Evolutionary conservation across 164 flowering plant species (phyloP), one percentile per base, ranked within the genome.

Genomic region (Tetracentron sinense): DNA sequence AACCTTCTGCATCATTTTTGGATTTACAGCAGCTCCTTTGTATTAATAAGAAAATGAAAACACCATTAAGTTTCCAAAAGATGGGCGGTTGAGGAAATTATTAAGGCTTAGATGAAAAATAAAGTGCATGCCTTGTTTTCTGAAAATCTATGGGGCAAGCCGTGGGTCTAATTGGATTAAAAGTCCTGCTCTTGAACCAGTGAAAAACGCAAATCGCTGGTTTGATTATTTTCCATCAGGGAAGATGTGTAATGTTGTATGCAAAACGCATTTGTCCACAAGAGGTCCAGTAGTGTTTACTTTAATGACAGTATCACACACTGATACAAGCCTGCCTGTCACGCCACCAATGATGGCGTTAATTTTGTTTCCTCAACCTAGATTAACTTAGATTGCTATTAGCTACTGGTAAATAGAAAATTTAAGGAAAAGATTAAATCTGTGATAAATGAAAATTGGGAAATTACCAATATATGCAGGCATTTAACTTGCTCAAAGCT

Each of bases 221-320:
- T 42, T 92, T 38, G 96, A 86, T 74, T 81, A 95, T 73, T 95
- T 95, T 26, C 97, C 99, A 82, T 88, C 97, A 56, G 91, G 87
- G 74, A 95, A 95, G 21, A 64, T 58, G 44, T 91, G 81, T 53
- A 31, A 87, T 83, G 31, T 53, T 64, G 50, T 97, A 95, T 29
- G 75, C 64, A 79, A 92, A 95, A 69, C 69, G 60, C 97, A 95
- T 86, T 68, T 78, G 81, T 3, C 68, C 62, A 90, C 99, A 29
- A 92, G 73, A 50, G 97, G 99, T 78, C 72, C 81, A 47, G 90
- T 97, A 16, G 86, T 90, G 85, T 96, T 92, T 63, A 81, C 96
- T 81, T 92, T 95, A 42, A 92, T 81, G 6, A 83, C 94, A 49
- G 91, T 88, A 19, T 97, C 99, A 77, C 91, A 92, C 0, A 92